Evolutionary conservation across 371 early-diverging fungal genomes (phyloP).

Genomic region (Syncephalis plumigaleata): DNA sequence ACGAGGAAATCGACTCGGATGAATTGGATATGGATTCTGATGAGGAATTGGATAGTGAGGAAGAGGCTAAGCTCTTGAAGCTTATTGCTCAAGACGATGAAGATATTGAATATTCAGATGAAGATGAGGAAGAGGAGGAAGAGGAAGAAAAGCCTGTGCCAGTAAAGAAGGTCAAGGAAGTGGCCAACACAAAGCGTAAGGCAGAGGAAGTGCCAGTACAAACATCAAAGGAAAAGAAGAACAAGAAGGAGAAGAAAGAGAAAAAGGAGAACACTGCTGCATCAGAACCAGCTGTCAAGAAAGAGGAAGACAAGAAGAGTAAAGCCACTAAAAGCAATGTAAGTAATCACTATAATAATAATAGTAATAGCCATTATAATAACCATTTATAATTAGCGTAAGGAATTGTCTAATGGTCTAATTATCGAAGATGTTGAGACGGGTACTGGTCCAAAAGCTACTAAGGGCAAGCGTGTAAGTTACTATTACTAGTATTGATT

Average conservation of each 20-base stretch:
- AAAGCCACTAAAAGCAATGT: background rate
- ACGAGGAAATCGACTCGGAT: slow-evolving; percentile 16
- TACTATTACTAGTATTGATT: too few relatives aligned
- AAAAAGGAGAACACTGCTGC: background rate
- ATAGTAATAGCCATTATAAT: too few relatives aligned
- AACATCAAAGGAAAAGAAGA: background rate
- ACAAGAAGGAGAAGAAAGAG: background rate
- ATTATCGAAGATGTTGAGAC: background rate
- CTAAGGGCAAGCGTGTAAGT: background rate
- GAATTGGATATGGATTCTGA: too few relatives aligned
- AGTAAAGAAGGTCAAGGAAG: background rate
- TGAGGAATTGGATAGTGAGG: too few relatives aligned
- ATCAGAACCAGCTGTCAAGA: background rate
- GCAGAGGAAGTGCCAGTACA: background rate
- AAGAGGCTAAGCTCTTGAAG: too few relatives aligned
- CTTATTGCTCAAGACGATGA: too few relatives aligned
- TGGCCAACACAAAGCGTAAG: background rate
- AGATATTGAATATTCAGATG: background rate
- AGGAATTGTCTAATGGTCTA: slow-evolving; percentile 1
- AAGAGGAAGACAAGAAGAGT: background rate
- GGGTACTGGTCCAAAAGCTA: background rate
- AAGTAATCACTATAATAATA: background rate
- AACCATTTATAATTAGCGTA: background rate
- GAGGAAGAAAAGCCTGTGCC: background rate
- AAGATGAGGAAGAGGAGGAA: background rate